Evolutionary conservation across 2,329 filamentous ascomycete species (phyloP), one percentile per base, ranked within the genome.

Genomic region (Fulvia fulva): DNA sequence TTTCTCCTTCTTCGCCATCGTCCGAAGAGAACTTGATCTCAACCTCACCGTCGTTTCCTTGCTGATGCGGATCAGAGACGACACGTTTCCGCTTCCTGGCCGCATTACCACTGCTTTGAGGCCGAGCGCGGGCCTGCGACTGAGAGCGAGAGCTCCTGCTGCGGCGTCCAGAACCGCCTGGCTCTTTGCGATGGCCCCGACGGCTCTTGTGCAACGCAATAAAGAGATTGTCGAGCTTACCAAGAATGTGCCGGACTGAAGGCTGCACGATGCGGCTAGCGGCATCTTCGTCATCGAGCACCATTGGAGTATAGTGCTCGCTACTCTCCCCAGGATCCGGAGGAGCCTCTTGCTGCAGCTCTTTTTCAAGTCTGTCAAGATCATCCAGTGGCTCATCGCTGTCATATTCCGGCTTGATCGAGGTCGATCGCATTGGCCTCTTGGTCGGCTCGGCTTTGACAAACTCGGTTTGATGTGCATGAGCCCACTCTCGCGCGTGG

Each of bases 201-300:
- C 69, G 62, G 56, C 69, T 73, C 43, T 86, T 83, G 69, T 92
- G 90, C 14, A 97, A 78, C 3, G 86, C 83, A 28, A 80, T 77
- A 5, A 96, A 80, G 0, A 93, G 80, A 5, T 78, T 73, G 65
- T 97, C 90, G 1, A 96, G 70, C 34, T 85, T 83, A 1, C 79
- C 75, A 8, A 96, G 78, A 16, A 92, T 81, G 63, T 90, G 87
- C n/a, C 86, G 80, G 11, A 89, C 81, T 0, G 84, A 81, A 0
- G 91, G 90, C 0, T 81, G 80, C 16, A 96, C 76, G 5, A 95
- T 77, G 1, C 74, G 71, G 58, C 81, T 77, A 0, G 90, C 89
- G 50, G 79, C 71, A 1, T 88, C 85, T 64, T 96, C 91, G 65
- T 96, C 87, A 1, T 84, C 81, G 7, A 88, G 81, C 5, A 90